Conservation (phyloP, 495 filamentous ascomycete genomes). For the Trypethelium eluteriae region DNA sequence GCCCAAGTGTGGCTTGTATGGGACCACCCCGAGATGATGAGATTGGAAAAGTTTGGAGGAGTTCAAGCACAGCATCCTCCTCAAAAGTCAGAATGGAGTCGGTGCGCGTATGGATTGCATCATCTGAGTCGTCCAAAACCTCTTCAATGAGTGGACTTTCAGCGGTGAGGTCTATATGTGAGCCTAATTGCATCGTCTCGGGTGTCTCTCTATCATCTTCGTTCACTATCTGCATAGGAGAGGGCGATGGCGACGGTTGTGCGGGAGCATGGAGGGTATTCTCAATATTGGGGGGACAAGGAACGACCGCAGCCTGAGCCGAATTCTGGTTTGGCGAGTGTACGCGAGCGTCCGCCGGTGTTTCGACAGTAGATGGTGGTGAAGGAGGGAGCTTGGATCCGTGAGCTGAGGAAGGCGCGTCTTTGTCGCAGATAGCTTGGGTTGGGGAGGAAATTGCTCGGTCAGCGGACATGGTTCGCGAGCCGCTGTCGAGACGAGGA, state of each 20-base stretch:
- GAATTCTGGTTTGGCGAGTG: not conserved
- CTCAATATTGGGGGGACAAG: not conserved
- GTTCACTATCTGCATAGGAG: not conserved
- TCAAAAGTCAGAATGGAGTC: not conserved
- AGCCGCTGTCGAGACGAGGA: conserved; percentile 54
- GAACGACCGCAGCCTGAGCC: not conserved
- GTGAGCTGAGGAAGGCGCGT: not conserved
- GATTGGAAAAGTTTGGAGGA: not conserved
- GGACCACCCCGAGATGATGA: not conserved
- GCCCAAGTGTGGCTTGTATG: not conserved
- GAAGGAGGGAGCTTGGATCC: not conserved
- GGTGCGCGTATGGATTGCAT: not conserved
- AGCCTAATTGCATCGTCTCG: not conserved
- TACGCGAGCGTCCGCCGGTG: not conserved
- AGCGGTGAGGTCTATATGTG: not conserved
- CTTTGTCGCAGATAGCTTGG: conserved; percentile 4
- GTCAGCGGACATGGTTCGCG: conserved; percentile 39
- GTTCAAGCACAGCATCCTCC: not conserved
- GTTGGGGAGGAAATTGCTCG: conserved; percentile 22
- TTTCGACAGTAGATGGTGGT: not conserved
- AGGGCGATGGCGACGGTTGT: not conserved
- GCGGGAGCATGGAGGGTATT: not conserved
- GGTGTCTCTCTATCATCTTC: not conserved
- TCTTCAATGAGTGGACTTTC: not conserved
- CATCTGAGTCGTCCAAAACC: not conserved